Evolutionary conservation across 768 basidiomycete genomes (phyloP), one percentile per base, ranked within the genome.

Genomic region (Rhodotorula diobovata): DNA sequence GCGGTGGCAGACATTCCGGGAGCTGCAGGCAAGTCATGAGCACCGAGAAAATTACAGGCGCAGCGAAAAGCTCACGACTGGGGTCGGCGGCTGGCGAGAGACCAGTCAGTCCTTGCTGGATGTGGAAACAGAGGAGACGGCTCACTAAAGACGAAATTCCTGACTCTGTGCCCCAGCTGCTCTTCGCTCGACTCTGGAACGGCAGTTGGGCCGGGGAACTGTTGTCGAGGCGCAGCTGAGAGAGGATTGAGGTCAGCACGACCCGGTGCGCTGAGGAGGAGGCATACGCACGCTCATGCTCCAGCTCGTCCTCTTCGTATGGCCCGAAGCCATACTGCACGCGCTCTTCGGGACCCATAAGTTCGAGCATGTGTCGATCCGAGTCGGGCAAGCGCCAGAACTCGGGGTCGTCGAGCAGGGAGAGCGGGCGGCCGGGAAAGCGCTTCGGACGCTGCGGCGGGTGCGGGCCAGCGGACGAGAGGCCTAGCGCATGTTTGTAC

Each of bases 401-500:
- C 43, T 56, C 67, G 18, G 67, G 60, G 15, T 68, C 60, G 45
- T 62, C 61, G 43, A 57, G 37, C 12, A 68, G 35, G 25, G 55
- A 28, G 16, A 48, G 55, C 23, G 61, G 55, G 16, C 61, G 30
- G 25, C 35, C 5, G 0, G 54, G 21, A 55, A 55, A n/a, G 9
- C 34, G 53, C 25, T 14, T 8, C 18, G 45, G 63, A 18, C 53
- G 54, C 2, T 28, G 63, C 15, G 67, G 53, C 34, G 54, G 60
- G 7, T 20, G 34, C 23, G 43, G 54, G 3, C 28, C 56, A 0
- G 39, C 14, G n/a, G 32, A 23, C 1, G 45, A 37, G n/a, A 68
- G 60, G 53, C 67, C 67, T 45, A 68, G 60, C 6, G 45, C 21
- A 35, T 62, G 60, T 35, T 62, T 68, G 60, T 61, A 68, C 28